Evolutionary conservation across 768 basidiomycete genomes (phyloP).

Genomic region (Psilocybe sp.): DNA sequence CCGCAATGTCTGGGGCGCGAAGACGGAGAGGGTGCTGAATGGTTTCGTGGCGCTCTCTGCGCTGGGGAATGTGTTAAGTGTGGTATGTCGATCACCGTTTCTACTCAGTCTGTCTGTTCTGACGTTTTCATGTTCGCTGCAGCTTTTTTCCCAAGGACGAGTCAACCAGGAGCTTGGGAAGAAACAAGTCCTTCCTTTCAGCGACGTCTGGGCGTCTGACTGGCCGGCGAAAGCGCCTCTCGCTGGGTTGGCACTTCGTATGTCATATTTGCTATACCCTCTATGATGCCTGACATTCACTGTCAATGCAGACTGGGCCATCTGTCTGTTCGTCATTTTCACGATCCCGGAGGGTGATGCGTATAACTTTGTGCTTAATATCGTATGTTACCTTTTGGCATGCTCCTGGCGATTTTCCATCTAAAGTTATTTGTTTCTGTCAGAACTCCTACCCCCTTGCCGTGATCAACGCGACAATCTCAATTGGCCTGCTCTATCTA

Average conservation of each 20-base stretch:
- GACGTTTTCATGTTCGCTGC: not conserved
- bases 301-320: slow-evolving; percentile 26
- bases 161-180: slow-evolving; percentile 64
- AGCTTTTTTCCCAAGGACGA: slow-evolving; percentile 29
- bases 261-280: not conserved
- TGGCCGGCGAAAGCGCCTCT: slow-evolving; percentile 61
- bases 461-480: slow-evolving; percentile 49
- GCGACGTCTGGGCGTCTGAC: slow-evolving; percentile 58
- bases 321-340: slow-evolving; percentile 36
- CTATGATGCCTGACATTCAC: too few species aligned
- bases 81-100: slow-evolving; percentile 34
- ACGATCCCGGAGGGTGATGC: slow-evolving; percentile 60
- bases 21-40: slow-evolving; percentile 34
- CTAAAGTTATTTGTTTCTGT: not conserved
- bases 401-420: not conserved
- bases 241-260: slow-evolving; percentile 51
- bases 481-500: slow-evolving; percentile 48
- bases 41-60: slow-evolving; percentile 50
- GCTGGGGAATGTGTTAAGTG: slow-evolving; percentile 55
- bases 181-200: slow-evolving; percentile 60
- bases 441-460: slow-evolving; percentile 45
- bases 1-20: slow-evolving; percentile 57
- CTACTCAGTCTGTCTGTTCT: slow-evolving; percentile 18
- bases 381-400: slow-evolving; percentile 31
- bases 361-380: slow-evolving; percentile 59